Evolutionary conservation across 208 protist genomes (phyloP).

Genomic region (Herpetomonas tarakana): DNA sequence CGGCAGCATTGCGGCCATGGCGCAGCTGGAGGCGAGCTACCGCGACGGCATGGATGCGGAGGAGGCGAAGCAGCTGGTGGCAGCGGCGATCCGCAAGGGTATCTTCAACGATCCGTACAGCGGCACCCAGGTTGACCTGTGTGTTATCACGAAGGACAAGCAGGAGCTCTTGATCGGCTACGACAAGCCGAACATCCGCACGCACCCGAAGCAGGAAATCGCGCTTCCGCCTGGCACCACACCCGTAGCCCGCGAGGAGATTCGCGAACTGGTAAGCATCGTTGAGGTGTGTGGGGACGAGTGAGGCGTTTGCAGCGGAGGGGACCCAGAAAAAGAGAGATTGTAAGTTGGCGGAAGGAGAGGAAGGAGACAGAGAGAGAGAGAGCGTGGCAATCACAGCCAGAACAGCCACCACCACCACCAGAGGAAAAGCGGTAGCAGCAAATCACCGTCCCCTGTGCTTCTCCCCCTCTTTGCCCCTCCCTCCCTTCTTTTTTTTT

Average conservation of each 20-base stretch:
- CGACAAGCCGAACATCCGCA: constrained; percentile 84
- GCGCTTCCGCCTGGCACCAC: constrained; percentile 78
- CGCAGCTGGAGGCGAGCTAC: constrained; percentile 97
- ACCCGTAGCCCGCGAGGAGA: constrained; percentile 67
- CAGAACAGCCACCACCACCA: too few relatives aligned
- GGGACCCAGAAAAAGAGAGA: not conserved
- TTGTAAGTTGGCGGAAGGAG: too few relatives aligned
- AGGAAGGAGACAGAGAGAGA: too few relatives aligned
- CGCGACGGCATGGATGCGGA: constrained; percentile 93
- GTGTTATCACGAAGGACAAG: constrained; percentile 94
- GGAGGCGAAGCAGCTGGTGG: constrained; percentile 97
- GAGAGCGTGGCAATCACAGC: not conserved
- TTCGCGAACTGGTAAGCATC: constrained; percentile 75
- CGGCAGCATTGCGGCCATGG: constrained; percentile 99
- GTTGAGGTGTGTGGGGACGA: constrained; percentile 51
- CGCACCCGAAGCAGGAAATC: constrained; percentile 72
- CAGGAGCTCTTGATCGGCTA: constrained; percentile 84
- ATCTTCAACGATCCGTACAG: constrained; percentile 99
- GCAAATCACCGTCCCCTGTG: too few relatives aligned
- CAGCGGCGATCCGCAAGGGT: constrained; percentile 97
- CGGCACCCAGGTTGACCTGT: constrained; percentile 99
- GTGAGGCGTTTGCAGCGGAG: constrained; percentile 4
- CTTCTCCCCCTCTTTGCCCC: too few relatives aligned
- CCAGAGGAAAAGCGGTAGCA: too few relatives aligned
- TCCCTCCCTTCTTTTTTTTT: too few relatives aligned